Conservation (phyloP, 805 yeast species). For the Cyberlindnera maclurae region DNA sequence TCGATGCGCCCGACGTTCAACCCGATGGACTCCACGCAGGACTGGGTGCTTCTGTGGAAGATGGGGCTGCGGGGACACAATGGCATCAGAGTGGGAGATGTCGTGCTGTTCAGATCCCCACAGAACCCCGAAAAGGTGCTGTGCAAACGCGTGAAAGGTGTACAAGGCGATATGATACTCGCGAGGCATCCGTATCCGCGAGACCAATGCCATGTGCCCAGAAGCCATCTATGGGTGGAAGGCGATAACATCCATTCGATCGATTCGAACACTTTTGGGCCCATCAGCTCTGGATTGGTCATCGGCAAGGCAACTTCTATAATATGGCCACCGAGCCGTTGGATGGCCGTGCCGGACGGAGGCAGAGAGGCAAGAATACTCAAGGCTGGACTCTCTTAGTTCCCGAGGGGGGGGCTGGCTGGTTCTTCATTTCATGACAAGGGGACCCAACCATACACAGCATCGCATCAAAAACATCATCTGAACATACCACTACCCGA, state of each 20-base stretch:
- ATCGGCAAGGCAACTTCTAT: constrained; percentile 66
- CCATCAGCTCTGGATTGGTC: constrained; percentile 74
- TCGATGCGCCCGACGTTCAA: constrained; percentile 90
- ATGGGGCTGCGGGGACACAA: constrained; percentile 43
- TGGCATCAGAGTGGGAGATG: constrained; percentile 54
- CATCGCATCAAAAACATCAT: background rate
- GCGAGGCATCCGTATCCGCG: constrained; percentile 67
- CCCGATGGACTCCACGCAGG: constrained; percentile 46
- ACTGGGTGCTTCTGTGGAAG: constrained; percentile 66
- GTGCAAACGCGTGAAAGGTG: constrained; percentile 73
- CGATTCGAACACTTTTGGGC: constrained; percentile 86
- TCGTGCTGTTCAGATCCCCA: constrained; percentile 74
- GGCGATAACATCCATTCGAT: constrained; percentile 84
- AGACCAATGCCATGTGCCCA: constrained; percentile 53
- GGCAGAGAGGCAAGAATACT: constrained; percentile 43
- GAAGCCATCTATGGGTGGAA: constrained; percentile 88
- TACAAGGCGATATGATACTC: constrained; percentile 60
- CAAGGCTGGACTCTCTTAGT: constrained; percentile 3
- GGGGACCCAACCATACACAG: background rate
- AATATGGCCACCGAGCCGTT: constrained; percentile 61
- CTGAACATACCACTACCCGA: too few species aligned
- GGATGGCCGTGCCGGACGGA: constrained; percentile 43
- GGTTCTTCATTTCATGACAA: background rate
- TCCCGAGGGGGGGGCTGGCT: too few species aligned
- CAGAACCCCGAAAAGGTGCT: constrained; percentile 67